Evolutionary conservation across 2,329 filamentous ascomycete species (phyloP).

Genomic region (Mollisiaceae sp.): DNA sequence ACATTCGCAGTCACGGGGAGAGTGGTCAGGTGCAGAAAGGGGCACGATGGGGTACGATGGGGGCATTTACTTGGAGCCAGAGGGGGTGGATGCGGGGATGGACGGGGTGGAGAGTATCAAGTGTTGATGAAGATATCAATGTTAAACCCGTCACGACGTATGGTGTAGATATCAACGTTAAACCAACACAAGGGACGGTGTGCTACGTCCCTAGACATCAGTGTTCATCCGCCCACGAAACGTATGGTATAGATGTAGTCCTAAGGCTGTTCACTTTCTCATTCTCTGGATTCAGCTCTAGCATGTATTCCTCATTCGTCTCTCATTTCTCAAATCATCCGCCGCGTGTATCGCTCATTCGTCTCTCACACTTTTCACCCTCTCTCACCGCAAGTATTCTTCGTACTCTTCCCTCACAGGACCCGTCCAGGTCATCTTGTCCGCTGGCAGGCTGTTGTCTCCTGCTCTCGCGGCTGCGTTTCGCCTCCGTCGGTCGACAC

Average conservation of each 20-base stretch:
- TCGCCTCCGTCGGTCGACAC: conserved; percentile 3
- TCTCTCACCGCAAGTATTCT: background rate
- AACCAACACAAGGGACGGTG: background rate
- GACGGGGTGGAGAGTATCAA: background rate
- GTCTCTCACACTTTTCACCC: background rate
- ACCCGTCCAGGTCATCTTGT: background rate
- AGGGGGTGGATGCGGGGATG: conserved; percentile 3
- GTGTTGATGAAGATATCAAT: background rate
- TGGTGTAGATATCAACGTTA: background rate
- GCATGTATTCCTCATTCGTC: background rate
- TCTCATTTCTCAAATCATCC: too few relatives aligned
- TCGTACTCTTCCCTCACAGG: background rate
- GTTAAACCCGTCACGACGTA: background rate
- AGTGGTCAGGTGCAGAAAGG: background rate
- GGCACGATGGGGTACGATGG: background rate
- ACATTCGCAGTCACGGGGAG: background rate
- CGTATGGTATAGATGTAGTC: background rate
- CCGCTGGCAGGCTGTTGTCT: background rate
- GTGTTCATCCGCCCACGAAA: background rate
- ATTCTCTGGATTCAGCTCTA: background rate
- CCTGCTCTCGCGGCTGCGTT: background rate
- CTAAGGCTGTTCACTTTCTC: background rate
- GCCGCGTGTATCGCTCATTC: background rate
- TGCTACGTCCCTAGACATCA: too few relatives aligned
- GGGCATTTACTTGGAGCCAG: conserved; percentile 7